Evolutionary conservation across 345 rosid genomes (phyloP).

Genomic region (Boechera divaricarpa): DNA sequence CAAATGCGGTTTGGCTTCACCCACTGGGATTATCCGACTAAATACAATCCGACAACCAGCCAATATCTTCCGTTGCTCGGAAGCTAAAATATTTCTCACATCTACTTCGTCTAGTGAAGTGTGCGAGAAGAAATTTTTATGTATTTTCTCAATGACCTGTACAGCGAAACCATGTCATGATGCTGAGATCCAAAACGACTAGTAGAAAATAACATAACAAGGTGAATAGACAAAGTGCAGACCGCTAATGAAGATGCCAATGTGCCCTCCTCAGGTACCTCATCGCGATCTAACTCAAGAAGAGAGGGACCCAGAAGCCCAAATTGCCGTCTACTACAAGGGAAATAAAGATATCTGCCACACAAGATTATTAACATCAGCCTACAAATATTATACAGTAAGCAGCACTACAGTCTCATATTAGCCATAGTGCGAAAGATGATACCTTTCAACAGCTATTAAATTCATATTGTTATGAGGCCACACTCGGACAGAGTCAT

Average conservation of each 20-base stretch:
- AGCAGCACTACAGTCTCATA: slow-evolving; percentile 15
- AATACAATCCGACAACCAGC: slow-evolving; percentile 85
- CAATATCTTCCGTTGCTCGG: slow-evolving; percentile 86
- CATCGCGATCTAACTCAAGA: slow-evolving; percentile 96
- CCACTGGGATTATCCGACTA: slow-evolving; percentile 94
- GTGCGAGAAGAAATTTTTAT: slow-evolving; percentile 74
- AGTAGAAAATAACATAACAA: slow-evolving; percentile 19
- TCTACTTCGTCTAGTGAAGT: slow-evolving; percentile 78
- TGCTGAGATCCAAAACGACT: slow-evolving; percentile 24
- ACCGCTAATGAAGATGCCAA: slow-evolving; percentile 94
- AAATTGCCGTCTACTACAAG: slow-evolving; percentile 96
- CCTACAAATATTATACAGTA: slow-evolving; percentile 19
- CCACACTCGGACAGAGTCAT: slow-evolving; percentile 98
- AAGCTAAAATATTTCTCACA: slow-evolving; percentile 84
- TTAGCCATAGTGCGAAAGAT: slow-evolving; percentile 9
- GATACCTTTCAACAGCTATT: slow-evolving; percentile 92
- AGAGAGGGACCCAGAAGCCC: slow-evolving; percentile 98
- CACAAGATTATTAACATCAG: slow-evolving; percentile 27
- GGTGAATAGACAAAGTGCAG: slow-evolving; percentile 44
- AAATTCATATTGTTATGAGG: slow-evolving; percentile 91
- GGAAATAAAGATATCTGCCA: slow-evolving; percentile 93
- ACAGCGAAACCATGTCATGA: slow-evolving; percentile 34
- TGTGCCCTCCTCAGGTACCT: slow-evolving; percentile 96
- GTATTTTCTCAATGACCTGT: slow-evolving; percentile 92
- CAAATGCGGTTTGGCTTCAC: slow-evolving; percentile 90